phyloP scores from a whole-genome alignment of 23 red algal species.

The Gracilaria caudata region DNA sequence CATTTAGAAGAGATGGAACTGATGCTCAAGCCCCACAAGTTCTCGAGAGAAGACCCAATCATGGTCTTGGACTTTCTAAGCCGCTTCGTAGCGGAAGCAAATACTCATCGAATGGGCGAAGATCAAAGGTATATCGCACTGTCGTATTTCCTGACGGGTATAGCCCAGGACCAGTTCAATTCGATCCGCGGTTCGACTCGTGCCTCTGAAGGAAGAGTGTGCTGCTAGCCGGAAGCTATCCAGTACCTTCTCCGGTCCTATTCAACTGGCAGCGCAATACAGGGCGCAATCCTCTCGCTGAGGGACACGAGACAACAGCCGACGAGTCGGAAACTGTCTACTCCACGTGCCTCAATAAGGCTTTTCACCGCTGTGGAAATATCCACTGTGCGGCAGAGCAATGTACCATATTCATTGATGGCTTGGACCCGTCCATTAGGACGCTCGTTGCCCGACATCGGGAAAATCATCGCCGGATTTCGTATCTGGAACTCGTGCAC shows the following conservation, averaged over 20 bases:
- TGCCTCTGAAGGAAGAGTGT: neutral
- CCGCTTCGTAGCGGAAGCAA: neutral
- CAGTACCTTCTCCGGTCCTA: neutral
- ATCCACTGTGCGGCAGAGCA: neutral
- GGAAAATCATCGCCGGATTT: slow-evolving; percentile 1
- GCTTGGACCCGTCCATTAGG: slow-evolving; percentile 1
- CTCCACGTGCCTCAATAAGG: neutral
- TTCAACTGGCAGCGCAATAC: neutral
- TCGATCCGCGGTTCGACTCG: slow-evolving; percentile 3
- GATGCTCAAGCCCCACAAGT: neutral
- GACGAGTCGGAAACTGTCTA: slow-evolving; percentile 15
- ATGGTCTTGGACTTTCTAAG: neutral
- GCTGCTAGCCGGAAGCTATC: neutral
- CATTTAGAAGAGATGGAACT: neutral
- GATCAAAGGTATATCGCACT: neutral
- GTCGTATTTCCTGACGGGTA: neutral
- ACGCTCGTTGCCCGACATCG: neutral
- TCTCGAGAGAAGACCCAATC: neutral
- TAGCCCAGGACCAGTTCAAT: slow-evolving; percentile 5
- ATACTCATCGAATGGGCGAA: neutral
- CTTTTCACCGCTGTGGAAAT: slow-evolving; percentile 1
- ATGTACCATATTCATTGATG: slow-evolving; percentile 19
- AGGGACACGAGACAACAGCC: neutral
- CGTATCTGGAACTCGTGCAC: neutral
- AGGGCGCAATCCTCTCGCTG: neutral